Percentiles rank a stretch among this genome's conserved stretches.
These are phyloP conservation scores for Steccherinum ochraceum DNA, from an alignment of 768 basidiomycete species.

Conservation along the genomic window DNA sequence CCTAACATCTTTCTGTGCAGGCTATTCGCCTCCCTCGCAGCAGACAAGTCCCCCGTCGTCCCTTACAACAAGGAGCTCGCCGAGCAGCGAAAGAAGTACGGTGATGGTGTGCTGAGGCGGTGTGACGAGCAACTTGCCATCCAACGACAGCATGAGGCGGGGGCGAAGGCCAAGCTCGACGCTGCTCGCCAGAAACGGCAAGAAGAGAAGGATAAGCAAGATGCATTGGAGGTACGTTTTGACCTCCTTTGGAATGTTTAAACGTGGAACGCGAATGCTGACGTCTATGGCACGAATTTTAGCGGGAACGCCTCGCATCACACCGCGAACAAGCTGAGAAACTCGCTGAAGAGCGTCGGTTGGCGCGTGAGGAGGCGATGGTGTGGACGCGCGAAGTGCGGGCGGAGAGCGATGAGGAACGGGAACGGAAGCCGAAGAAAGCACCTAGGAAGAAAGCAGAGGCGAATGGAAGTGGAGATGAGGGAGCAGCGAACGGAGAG, in stretches of 20 bases:
- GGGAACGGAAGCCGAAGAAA: conserved; percentile 45
- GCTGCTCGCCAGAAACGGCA: conserved; percentile 71
- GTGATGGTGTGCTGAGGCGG: conserved; percentile 76
- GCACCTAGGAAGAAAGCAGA: conserved; percentile 53
- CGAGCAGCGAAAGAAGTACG: conserved; percentile 85
- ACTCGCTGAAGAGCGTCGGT: conserved; percentile 71
- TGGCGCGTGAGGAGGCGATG: conserved; percentile 72
- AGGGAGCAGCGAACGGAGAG: conserved; percentile 31
- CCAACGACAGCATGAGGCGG: conserved; percentile 67
- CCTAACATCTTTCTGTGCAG: conserved; percentile 32
- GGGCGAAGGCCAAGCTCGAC: conserved; percentile 67
- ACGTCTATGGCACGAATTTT: no score
- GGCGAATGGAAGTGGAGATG: conserved; percentile 32
- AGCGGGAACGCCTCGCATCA: conserved; percentile 61
- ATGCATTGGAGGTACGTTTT: conserved; percentile 54
- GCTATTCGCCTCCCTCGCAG: conserved; percentile 78
- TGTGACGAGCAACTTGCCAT: conserved; percentile 72
- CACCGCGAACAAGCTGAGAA: conserved; percentile 66
- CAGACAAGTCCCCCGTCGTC: conserved; percentile 58
- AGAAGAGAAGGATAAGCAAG: conserved; percentile 66
- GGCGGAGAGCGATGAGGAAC: conserved; percentile 73
- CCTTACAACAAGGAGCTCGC: conserved; percentile 87
- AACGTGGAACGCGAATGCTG: conserved; percentile 2
- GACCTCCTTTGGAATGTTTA: no score
- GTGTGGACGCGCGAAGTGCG: conserved; percentile 69